A percentile compares a stretch with the other conserved stretches of the same genome.
phyloP scores from a whole-genome alignment of 306 rosid species.

The Ziziphus jujuba region DNA sequence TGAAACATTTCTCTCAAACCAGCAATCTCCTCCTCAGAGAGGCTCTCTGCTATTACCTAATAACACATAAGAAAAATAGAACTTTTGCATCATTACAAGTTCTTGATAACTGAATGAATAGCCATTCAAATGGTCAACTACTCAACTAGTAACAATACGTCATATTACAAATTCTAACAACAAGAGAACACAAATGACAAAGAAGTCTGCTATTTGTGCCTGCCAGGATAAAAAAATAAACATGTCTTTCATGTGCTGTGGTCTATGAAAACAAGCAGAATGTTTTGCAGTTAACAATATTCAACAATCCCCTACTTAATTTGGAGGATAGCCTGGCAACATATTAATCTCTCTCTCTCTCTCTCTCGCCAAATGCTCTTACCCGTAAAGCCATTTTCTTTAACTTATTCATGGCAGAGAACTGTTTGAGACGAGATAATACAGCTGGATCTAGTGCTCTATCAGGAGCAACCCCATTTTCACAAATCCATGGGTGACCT shows the following conservation, averaged over 20 bases:
- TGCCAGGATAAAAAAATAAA: not conserved
- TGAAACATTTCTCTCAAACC: constrained; percentile 89
- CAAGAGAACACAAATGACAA: not conserved
- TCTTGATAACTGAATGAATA: not conserved
- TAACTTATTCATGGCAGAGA: constrained; percentile 98
- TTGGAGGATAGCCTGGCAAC: not conserved
- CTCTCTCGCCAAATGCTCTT: constrained; percentile 31
- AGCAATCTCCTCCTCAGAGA: constrained; percentile 96
- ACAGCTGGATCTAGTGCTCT: constrained; percentile 96
- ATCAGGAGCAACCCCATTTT: constrained; percentile 99
- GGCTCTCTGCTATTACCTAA: constrained; percentile 95
- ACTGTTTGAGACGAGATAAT: constrained; percentile 96
- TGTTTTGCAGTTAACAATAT: not conserved
- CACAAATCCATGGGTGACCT: constrained; percentile 99
- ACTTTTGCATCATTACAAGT: constrained; percentile 9
- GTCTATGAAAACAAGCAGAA: not conserved
- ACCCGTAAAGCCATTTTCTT: constrained; percentile 99
- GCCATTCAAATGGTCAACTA: not conserved
- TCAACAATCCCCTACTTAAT: not conserved
- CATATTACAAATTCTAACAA: not conserved
- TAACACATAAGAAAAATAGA: constrained; percentile 22
- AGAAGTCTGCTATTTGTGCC: not conserved
- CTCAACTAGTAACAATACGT: constrained; percentile 9
- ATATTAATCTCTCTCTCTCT: not conserved
- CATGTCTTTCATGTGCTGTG: not conserved